Base-by-base conservation (phyloP, 176 grass and related monocot genomes). In the Paspalum vaginatum region DNA sequence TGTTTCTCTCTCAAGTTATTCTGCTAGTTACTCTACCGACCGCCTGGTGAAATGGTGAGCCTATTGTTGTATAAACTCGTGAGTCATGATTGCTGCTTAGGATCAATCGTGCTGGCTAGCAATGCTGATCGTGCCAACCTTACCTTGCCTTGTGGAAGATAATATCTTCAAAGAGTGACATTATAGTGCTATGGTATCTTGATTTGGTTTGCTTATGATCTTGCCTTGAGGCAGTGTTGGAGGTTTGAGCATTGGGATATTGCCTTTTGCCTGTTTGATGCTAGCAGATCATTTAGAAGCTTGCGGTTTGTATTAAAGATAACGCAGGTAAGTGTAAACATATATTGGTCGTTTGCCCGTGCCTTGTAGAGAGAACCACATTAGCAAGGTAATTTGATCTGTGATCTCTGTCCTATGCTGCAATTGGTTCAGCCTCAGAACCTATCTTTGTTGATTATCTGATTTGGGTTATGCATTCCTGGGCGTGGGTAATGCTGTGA, bases 111-210 rank as follows among this genome's bases (percentile, higher is more conserved):
- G 37, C 12, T 37, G 0, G 0, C 32, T 46, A 65, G 58, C 71
- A 68, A 73, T 46, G 66, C 44, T 42, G 66, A 60, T 85, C 52
- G 49, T 50, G 57, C 56, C 10, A 25, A 81, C 69, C 26, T 81
- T 40, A 2, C 7, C 14, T 42, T 27, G 11, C 8, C 50, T 45
- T 84, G 9, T 56, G n/a, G 51, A 42, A 27, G 32, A 27, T 63
- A 21, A 11, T 21, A 60, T 52, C 16, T 74, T 25, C 40, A 1
- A 27, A 81, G 39, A 56, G 18, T 25, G 77, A 65, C 71, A 27
- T 78, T 48, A 17, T 58, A 48, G 8, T 41, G 41, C 25, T 50
- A 60, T 9, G 6, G 41, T 11, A 41, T 78, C 11, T 16, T 0
- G 18, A 78, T 69, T 51, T 76, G 43, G 16, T 53, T 76, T 2